phyloP scores from a whole-genome alignment of 768 basidiomycete genomes.

The Hirschioporus abietinus region DNA sequence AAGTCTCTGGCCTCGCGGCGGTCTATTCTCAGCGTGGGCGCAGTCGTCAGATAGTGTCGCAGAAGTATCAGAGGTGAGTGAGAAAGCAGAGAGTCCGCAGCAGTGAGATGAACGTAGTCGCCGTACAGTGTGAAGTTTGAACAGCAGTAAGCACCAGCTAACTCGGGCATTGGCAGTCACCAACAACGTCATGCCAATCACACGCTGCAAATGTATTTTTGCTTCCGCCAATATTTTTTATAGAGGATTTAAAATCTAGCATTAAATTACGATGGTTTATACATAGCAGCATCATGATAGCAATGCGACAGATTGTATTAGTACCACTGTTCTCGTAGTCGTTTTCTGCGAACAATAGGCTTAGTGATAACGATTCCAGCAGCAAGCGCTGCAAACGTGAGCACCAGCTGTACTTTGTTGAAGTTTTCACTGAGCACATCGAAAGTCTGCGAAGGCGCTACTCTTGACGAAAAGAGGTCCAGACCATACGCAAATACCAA shows the following conservation, averaged over 20 bases:
- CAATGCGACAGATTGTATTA: background rate
- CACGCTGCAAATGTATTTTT: background rate
- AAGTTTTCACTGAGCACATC: conserved; percentile 90
- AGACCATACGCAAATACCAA: conserved; percentile 82
- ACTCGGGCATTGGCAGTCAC: too few species aligned
- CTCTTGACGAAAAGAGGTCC: conserved; percentile 83
- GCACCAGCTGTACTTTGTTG: conserved; percentile 86
- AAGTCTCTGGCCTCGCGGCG: too few species aligned
- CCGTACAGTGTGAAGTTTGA: background rate
- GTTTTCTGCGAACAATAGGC: conserved; percentile 74
- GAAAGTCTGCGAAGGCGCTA: conserved; percentile 85
- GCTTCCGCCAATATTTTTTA: background rate
- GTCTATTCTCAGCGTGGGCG: too few species aligned
- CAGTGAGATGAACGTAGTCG: background rate
- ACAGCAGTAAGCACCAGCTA: too few species aligned
- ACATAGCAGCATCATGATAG: too few species aligned
- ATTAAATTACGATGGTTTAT: too few species aligned
- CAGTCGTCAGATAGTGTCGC: too few species aligned
- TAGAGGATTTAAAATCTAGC: too few species aligned
- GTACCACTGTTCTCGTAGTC: conserved; percentile 70
- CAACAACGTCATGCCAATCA: background rate
- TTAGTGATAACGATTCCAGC: conserved; percentile 74
- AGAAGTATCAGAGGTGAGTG: background rate
- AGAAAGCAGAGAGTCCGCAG: background rate
- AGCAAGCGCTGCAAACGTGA: conserved; percentile 69